phyloP scores from a whole-genome alignment of 2,329 filamentous ascomycete genomes.

The Ophiostoma ulmi region DNA sequence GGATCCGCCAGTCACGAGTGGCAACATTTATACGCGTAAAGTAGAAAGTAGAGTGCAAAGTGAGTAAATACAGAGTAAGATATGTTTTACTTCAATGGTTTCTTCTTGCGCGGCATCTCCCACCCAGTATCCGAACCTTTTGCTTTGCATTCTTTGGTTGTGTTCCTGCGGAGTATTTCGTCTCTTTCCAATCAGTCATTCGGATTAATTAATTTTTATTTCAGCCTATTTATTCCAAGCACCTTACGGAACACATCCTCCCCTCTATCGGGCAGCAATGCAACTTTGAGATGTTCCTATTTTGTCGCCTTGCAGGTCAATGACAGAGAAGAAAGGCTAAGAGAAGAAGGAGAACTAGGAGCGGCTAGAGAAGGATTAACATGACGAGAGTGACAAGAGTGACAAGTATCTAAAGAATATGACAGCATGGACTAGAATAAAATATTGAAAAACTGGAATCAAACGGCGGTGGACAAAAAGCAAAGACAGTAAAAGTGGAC shows the following conservation, averaged over 20 bases:
- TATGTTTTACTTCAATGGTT: background rate
- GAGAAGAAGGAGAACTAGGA: background rate
- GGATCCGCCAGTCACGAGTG: conserved; percentile 5
- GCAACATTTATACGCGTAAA: background rate
- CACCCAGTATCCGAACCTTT: too few species aligned
- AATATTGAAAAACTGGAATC: background rate
- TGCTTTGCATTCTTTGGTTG: background rate
- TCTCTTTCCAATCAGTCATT: background rate
- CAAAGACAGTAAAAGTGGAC: background rate
- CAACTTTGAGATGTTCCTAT: background rate
- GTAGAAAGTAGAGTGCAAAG: background rate
- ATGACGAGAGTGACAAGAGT: background rate
- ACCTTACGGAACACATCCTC: background rate
- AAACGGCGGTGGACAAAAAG: background rate
- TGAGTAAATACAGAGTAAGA: too few species aligned
- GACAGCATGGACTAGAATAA: background rate
- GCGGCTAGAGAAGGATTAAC: background rate
- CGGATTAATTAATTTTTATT: background rate
- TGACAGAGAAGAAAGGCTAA: background rate
- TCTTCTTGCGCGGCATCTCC: background rate
- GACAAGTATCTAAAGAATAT: background rate
- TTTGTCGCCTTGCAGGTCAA: background rate
- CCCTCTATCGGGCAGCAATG: conserved; percentile 9
- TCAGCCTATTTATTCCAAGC: too few species aligned
- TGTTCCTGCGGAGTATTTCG: background rate